Conservation (phyloP, 148 eudicot species). For the Silene uniflora region DNA sequence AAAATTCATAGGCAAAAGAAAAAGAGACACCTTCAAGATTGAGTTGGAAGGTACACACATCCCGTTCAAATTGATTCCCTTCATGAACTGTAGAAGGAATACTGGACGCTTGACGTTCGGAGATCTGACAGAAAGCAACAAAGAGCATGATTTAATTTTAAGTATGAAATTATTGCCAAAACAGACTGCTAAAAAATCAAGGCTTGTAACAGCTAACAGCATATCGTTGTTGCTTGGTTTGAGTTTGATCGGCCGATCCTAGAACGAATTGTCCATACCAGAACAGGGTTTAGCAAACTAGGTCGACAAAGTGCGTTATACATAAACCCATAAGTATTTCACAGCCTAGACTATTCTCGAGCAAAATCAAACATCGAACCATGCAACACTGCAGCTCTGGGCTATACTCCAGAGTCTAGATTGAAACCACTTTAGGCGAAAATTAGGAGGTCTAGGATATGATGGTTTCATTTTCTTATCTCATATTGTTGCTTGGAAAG, state of each 20-base stretch:
- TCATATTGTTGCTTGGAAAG: not conserved
- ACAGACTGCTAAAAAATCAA: not conserved
- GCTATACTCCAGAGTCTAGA: not conserved
- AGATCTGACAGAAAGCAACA: conserved; percentile 46
- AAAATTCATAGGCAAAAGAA: not conserved
- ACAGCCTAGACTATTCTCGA: not conserved
- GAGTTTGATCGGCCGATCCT: too few species aligned
- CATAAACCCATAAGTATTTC: not conserved
- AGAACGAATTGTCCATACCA: not conserved
- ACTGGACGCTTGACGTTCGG: conserved; percentile 41
- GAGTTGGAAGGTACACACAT: conserved; percentile 34
- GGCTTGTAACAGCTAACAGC: too few species aligned
- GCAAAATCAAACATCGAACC: not conserved
- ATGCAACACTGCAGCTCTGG: not conserved
- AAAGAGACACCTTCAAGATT: not conserved
- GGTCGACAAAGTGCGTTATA: not conserved
- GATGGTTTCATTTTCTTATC: not conserved
- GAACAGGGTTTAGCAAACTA: not conserved
- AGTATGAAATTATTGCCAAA: not conserved
- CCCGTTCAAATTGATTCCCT: conserved; percentile 75
- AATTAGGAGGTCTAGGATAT: not conserved
- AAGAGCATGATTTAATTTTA: not conserved
- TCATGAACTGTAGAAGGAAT: conserved; percentile 72
- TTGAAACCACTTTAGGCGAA: not conserved
- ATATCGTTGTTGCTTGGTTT: too few species aligned